These are phyloP conservation scores for Fomitiporia mediterranea DNA, from an alignment of 1,284 basidiomycete genomes.

Conservation along the genomic window DNA sequence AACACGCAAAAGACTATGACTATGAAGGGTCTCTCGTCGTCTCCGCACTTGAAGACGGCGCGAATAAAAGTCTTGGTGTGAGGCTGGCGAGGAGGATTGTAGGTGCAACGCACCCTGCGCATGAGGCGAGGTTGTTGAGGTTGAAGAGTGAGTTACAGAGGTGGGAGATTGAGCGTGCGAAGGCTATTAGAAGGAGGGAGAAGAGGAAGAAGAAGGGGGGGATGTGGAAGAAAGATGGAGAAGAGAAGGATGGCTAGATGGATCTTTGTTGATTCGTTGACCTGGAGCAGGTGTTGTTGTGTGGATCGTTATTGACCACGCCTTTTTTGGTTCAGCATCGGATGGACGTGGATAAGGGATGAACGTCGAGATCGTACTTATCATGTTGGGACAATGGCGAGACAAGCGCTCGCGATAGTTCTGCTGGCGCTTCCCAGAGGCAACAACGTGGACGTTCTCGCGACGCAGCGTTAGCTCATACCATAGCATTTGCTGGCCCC, in stretches of 20 bases:
- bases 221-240: not conserved
- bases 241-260: not conserved
- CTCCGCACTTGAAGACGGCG: not conserved
- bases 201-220: not conserved
- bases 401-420: too few species aligned
- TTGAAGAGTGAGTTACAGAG: conserved; percentile 18
- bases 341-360: too few species aligned
- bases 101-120: conserved; percentile 15
- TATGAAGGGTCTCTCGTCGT: not conserved
- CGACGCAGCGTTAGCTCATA: too few species aligned
- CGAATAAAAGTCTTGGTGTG: not conserved
- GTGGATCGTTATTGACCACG: too few species aligned
- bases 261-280: too few species aligned
- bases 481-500: too few species aligned
- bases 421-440: too few species aligned
- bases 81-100: conserved; percentile 15
- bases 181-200: conserved; percentile 10
- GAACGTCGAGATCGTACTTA: too few species aligned
- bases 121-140: conserved; percentile 16
- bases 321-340: too few species aligned
- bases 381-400: too few species aligned
- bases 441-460: too few species aligned
- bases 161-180: conserved; percentile 16
- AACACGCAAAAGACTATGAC: not conserved
- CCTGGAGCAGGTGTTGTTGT: too few species aligned